These are phyloP conservation scores for Millerozyma miso DNA, from an alignment of 805 yeast genomes.

Conservation along the genomic window DNA sequence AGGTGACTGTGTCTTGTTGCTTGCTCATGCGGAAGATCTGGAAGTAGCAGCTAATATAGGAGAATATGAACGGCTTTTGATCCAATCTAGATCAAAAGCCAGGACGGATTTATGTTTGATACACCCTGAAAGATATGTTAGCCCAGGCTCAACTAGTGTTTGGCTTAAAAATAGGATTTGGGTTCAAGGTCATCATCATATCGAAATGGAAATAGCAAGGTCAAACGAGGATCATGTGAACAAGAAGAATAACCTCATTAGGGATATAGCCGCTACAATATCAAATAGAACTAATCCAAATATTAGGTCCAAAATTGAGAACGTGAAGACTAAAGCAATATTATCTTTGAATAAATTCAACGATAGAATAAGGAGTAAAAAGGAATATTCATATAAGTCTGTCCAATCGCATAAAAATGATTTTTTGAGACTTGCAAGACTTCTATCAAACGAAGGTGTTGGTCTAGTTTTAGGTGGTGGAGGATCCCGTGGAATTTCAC, in stretches of 20 bases:
- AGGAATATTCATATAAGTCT: slow-evolving; percentile 20
- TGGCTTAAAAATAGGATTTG: slow-evolving; percentile 87
- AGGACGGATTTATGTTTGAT: slow-evolving; percentile 80
- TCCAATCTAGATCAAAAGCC: slow-evolving; percentile 77
- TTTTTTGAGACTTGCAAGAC: slow-evolving; percentile 82
- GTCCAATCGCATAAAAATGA: slow-evolving; percentile 72
- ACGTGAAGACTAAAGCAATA: slow-evolving; percentile 26
- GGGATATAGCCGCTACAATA: slow-evolving; percentile 34
- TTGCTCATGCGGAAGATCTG: slow-evolving; percentile 77
- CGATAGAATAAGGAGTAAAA: slow-evolving; percentile 15
- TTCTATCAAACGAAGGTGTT: slow-evolving; percentile 87
- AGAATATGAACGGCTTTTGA: slow-evolving; percentile 74
- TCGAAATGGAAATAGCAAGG: slow-evolving; percentile 55
- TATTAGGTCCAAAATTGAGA: slow-evolving; percentile 27
- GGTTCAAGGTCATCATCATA: slow-evolving; percentile 92
- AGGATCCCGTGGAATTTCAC: slow-evolving; percentile 93
- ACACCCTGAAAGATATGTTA: slow-evolving; percentile 78
- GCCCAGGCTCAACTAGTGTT: slow-evolving; percentile 76
- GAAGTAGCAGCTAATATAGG: slow-evolving; percentile 63
- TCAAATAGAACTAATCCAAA: slow-evolving; percentile 31
- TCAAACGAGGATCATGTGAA: slow-evolving; percentile 14
- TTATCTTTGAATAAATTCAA: slow-evolving; percentile 24
- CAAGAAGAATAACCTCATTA: slow-evolving; percentile 21
- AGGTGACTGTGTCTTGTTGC: slow-evolving; percentile 86
- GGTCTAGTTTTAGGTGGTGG: slow-evolving; percentile 97